Base-by-base conservation (phyloP, 176 grass and related monocot species). In the Canna indica region DNA sequence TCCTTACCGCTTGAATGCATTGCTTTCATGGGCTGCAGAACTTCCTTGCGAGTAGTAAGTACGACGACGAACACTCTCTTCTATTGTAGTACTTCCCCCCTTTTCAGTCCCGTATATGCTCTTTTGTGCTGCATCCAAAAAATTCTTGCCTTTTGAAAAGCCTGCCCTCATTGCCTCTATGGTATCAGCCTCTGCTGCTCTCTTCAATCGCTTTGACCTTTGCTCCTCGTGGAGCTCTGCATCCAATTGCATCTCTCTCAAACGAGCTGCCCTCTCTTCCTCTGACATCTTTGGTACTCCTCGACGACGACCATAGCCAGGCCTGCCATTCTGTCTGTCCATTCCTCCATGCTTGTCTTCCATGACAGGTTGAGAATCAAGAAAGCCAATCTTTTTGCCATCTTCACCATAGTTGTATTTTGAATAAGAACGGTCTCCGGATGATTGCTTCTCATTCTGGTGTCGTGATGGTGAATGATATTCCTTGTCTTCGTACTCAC, bases 151-250 rank as follows among this genome's bases (percentile, higher is more conserved):
- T 73, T 67, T 85, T 47, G 85, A 81, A 32, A 74, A 79, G 36
- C 71, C 83, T n/a, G 68, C 58, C 1, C 12, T 69, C 38, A 77
- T 66, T 3, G 50, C 86, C 22, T 99, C 94, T 36, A 80, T 81
- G 11, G 74, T 72, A 22, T 93, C 89, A 0, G 81, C 73, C 0
- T 93, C 86, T 57, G 81, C 86, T 60, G 89, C 89, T 85, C 81
- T 99, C 81, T 99, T 99, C 45, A 93, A 67, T 59, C 89, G 79
- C 68, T 85, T 99, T 81, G 82, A 85, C 59, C 94, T 92, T 59
- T 99, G 94, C 59, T 99, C 94, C 67, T 99, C 94, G 8, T 93
- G 94, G 47, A 93, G 69, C 39, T 93, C 94, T 6, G 82, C 94
- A 16, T 99, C 89, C 22, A 73, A 54, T 70, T 88, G 77, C 94